Base-by-base conservation (phyloP, 768 basidiomycete genomes). In the Lactarius deliciosus region DNA sequence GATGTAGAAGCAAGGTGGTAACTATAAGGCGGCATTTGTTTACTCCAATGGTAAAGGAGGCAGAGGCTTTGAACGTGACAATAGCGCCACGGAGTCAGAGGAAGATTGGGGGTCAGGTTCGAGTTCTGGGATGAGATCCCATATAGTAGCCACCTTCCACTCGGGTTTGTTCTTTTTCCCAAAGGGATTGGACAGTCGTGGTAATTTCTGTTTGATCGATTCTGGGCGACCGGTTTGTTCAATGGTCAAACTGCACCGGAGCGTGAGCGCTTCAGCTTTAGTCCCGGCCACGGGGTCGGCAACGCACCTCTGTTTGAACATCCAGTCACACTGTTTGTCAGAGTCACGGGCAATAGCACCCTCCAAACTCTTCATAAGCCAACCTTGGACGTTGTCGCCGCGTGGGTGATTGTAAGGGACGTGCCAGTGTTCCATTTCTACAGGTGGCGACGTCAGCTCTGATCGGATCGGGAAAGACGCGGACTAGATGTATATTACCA, bases 371-470 rank as follows among this genome's bases (percentile, higher is more conserved):
- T 60, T 65, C 32, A 69, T 73, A 18, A 84, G 70, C 82, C 83
- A 84, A 11, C 74, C 68, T 34, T 76, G 76, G 60, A 83, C 75
- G 20, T 74, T 74, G 20, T 77, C 72, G 34, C 76, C 72, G 30
- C 73, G 73, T 5, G 73, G 69, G 61, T 81, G 76, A 6, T 76
- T 75, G 65, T 82, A 84, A 5, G 78, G 79, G 6, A 79, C 72
- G 36, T 82, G 80, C 30, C 79, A 81, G 57, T 75, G 77, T 64
- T 85, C 82, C 77, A 85, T 80, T 3, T 74, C 83, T 84, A 64
- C 36, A 16, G 13, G 34, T 5, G 30, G 28, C 64, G 8, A 28
- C 18, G 38, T 73, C 28, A 70, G 54, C n/a, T 13, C 11, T 4
- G 16, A 36, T 7, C 40, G n/a, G 36, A 22, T 28, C 22, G 25